These are phyloP conservation scores for Reticulascus tulasneorum DNA, from an alignment of 2,329 filamentous ascomycete genomes.

Conservation along the genomic window DNA sequence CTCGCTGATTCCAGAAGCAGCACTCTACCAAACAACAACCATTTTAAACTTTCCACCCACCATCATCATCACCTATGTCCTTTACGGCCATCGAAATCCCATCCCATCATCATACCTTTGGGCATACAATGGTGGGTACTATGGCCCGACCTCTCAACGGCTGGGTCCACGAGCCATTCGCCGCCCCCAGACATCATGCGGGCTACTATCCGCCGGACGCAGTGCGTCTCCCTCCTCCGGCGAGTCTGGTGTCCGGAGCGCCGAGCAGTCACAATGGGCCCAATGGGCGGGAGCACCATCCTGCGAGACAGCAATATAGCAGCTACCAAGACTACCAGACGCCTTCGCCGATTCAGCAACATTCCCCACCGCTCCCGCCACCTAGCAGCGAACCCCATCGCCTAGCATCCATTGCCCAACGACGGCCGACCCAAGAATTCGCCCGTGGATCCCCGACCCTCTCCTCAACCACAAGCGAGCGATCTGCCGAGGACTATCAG, in stretches of 20 bases:
- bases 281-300: conserved; percentile 2
- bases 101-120: conserved; percentile 22
- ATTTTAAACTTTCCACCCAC: too few relatives aligned
- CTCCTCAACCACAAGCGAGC: neutral
- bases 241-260: conserved; percentile 17
- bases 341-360: conserved; percentile 17
- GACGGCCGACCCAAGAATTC: conserved; percentile 1
- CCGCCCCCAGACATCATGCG: conserved; percentile 20
- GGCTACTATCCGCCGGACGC: conserved; percentile 19
- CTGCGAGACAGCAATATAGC: conserved; percentile 7
- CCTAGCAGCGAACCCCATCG: conserved; percentile 5
- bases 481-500: conserved; percentile 6
- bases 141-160: conserved; percentile 30
- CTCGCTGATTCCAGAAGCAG: too few relatives aligned
- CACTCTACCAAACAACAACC: too few relatives aligned
- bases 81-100: conserved; percentile 21
- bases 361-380: conserved; percentile 12
- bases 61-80: conserved; percentile 22
- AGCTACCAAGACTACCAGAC: conserved; percentile 17
- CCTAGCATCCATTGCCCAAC: conserved; percentile 2
- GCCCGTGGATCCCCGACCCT: conserved; percentile 1
- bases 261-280: conserved; percentile 11
- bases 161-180: conserved; percentile 23
- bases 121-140: conserved; percentile 26
- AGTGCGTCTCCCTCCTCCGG: conserved; percentile 21